Percentiles rank a stretch among this genome's conserved stretches.
These are phyloP conservation scores for Magnolia sinica DNA, from an alignment of 164 flowering plant genomes.

Conservation along the genomic window DNA sequence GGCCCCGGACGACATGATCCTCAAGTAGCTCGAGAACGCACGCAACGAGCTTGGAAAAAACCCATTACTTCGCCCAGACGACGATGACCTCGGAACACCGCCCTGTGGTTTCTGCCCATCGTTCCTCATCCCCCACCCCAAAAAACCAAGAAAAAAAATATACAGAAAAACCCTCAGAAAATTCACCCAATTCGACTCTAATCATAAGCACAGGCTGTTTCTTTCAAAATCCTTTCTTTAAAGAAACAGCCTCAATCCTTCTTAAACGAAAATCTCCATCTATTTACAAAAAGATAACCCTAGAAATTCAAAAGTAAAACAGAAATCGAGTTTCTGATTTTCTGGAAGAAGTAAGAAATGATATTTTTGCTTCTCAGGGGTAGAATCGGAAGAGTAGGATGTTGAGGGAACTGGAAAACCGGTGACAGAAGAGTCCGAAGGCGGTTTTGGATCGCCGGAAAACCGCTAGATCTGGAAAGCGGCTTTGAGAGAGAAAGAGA, in stretches of 20 bases:
- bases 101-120: conserved; percentile 42
- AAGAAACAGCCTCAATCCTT: conserved; percentile 23
- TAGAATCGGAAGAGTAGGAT: not conserved
- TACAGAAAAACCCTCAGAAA: not conserved
- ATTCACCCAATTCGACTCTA: conserved; percentile 7
- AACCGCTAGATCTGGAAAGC: conserved; percentile 3
- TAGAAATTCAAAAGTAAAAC: not conserved
- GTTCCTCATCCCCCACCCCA: conserved; percentile 58
- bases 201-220: conserved; percentile 44
- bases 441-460: not conserved
- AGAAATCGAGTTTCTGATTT: not conserved
- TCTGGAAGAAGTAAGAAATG: not conserved
- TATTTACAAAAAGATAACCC: not conserved
- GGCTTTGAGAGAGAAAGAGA: not conserved
- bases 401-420: not conserved
- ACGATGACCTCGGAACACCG: conserved; percentile 29
- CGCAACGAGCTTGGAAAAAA: conserved; percentile 54
- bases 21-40: conserved; percentile 55
- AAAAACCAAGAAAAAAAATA: conserved; percentile 7
- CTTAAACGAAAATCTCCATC: conserved; percentile 15
- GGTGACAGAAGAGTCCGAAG: not conserved
- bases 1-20: conserved; percentile 77
- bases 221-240: conserved; percentile 11
- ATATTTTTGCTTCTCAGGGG: not conserved
- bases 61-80: conserved; percentile 33